Percentiles rank a stretch among this genome's conserved stretches.
These are phyloP conservation scores for Termitomyces sp. DNA, from an alignment of 768 basidiomycete species.

Conservation along the genomic window DNA sequence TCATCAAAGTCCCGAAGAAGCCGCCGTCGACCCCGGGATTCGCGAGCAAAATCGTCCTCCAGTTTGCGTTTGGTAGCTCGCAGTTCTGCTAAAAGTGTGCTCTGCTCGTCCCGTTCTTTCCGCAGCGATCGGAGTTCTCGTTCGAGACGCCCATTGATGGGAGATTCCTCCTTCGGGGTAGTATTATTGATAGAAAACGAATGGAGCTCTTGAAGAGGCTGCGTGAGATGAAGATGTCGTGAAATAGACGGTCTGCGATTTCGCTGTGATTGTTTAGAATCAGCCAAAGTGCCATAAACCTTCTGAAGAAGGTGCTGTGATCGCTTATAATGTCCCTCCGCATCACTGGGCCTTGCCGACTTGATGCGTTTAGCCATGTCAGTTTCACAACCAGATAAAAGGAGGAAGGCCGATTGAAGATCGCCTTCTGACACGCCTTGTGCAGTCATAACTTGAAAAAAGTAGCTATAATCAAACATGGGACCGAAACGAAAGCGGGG, in stretches of 20 bases:
- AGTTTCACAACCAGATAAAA: slow-evolving; percentile 49
- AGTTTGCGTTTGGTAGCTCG: slow-evolving; percentile 36
- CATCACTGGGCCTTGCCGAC: slow-evolving; percentile 12
- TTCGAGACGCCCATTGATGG: slow-evolving; percentile 15
- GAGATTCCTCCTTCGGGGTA: not conserved
- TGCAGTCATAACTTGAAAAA: slow-evolving; percentile 31
- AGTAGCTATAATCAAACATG: slow-evolving; percentile 4
- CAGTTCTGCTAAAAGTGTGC: slow-evolving; percentile 23
- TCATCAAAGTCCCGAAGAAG: slow-evolving; percentile 27
- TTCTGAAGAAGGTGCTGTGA: slow-evolving; percentile 42
- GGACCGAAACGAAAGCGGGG: not conserved
- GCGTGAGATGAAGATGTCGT: not conserved
- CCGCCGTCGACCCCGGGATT: slow-evolving; percentile 30
- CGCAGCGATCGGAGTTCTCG: slow-evolving; percentile 35
- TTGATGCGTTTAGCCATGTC: slow-evolving; percentile 35
- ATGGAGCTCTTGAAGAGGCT: not conserved
- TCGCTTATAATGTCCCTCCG: slow-evolving; percentile 30
- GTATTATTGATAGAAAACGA: not conserved
- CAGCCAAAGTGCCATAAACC: slow-evolving; percentile 32
- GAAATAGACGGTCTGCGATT: not conserved
- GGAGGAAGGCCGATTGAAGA: slow-evolving; percentile 44
- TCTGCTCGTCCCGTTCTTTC: slow-evolving; percentile 24
- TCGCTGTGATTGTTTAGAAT: not conserved
- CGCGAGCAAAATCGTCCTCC: slow-evolving; percentile 31
- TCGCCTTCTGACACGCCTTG: slow-evolving; percentile 29